Base-by-base conservation (phyloP, 2,329 filamentous ascomycete genomes). In the Cryphonectria carpinicola region DNA sequence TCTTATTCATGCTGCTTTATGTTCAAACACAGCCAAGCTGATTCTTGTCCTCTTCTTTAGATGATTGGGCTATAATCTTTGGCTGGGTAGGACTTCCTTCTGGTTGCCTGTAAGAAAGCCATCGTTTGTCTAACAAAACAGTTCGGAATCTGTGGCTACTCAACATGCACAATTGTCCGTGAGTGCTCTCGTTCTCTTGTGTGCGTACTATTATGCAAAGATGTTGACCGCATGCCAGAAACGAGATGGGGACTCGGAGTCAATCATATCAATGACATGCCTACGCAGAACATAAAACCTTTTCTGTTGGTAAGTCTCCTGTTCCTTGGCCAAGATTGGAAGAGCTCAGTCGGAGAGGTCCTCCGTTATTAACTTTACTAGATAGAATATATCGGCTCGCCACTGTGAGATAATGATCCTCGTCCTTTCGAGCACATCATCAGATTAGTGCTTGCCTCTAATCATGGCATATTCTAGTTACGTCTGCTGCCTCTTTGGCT, bases 241-340 rank as follows among this genome's bases (percentile, higher is more conserved):
- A 67, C 66, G 11, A 67, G 28, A 67, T 62, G 37, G 56, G 66
- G 66, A 19, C 66, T 67, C 19, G 66, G 66, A 11, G 41, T 67
- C 22, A 22, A 32, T 13, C 11, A 62, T 10, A 25, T 67, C 22
- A 41, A 67, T n/a, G 54, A 62, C 25, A 61, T 67, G 54, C 66
- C 66, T 49, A 4, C 35, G 22, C 56, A 67, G 28, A 52, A 67
- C 54, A 52, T 58, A 8, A 2, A 32, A 4, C 39, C 39, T 6
- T 67, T 67, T 13, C 19, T 67, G 7, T 19, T 67, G 17, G 56
- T 67, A 41, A 61, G 66, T 52, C 6, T 7, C 37, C 41, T 2
- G 13, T n/a, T 14, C 22, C 13, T 32, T 8, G 2, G 25, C 19
- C 19, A 17, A 41, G 6, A 43, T 63, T 63, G 32, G 43, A 35